These are phyloP conservation scores for Elasticomyces elasticus DNA, from an alignment of 495 filamentous ascomycete genomes.

Conservation along the genomic window DNA sequence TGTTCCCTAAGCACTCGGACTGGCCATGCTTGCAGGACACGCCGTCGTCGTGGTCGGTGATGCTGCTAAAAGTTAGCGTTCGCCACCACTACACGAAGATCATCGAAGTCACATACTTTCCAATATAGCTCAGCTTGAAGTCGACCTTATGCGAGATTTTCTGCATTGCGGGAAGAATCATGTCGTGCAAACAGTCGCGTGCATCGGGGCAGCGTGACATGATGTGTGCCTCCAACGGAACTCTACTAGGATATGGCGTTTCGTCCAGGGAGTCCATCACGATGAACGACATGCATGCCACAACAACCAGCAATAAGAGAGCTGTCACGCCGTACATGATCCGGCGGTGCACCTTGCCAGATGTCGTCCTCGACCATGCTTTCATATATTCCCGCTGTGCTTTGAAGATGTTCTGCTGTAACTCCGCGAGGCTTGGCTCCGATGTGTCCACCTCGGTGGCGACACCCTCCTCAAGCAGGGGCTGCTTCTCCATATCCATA, in stretches of 20 bases:
- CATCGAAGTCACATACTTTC: slow-evolving; percentile 42
- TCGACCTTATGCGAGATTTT: slow-evolving; percentile 71
- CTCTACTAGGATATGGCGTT: slow-evolving; percentile 18
- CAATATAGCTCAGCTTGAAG: slow-evolving; percentile 85
- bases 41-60: slow-evolving; percentile 43
- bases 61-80: slow-evolving; percentile 14
- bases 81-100: background rate
- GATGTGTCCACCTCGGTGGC: background rate
- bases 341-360: slow-evolving; percentile 14
- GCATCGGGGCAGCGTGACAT: slow-evolving; percentile 81
- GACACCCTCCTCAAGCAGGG: slow-evolving; percentile 9
- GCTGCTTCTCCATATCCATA: slow-evolving; percentile 22
- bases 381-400: slow-evolving; percentile 18
- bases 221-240: slow-evolving; percentile 82
- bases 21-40: slow-evolving; percentile 82
- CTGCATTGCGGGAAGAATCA: slow-evolving; percentile 82
- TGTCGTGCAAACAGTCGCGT: slow-evolving; percentile 61
- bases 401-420: slow-evolving; percentile 16
- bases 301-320: slow-evolving; percentile 6
- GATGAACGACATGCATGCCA: slow-evolving; percentile 17
- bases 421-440: slow-evolving; percentile 13
- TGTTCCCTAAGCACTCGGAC: slow-evolving; percentile 85
- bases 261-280: slow-evolving; percentile 10
- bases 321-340: slow-evolving; percentile 17
- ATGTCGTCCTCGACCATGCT: slow-evolving; percentile 17